Evolutionary conservation across 306 rosid species (phyloP).

Genomic region (Glycyrrhiza uralensis): DNA sequence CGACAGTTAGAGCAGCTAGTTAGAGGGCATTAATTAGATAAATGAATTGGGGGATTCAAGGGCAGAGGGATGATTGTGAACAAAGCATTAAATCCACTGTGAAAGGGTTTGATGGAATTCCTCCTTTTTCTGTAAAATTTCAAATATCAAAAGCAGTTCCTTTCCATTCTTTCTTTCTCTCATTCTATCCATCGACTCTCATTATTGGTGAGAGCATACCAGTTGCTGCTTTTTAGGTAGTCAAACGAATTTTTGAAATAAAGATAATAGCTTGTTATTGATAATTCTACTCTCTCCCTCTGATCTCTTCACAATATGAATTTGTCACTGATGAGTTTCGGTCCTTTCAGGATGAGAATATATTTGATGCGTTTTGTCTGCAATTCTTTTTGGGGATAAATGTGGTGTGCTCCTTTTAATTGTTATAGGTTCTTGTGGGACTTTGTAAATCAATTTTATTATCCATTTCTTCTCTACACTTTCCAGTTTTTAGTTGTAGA

Average conservation of each 20-base stretch:
- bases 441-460: neutral
- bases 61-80: neutral
- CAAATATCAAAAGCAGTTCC: neutral
- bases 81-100: neutral
- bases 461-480: neutral
- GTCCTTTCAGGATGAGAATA: constrained; percentile 8
- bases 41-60: neutral
- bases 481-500: neutral
- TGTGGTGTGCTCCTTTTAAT: neutral
- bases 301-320: neutral
- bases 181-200: neutral
- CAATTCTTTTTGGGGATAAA: neutral
- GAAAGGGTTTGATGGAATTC: neutral
- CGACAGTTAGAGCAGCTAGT: too few relatives aligned
- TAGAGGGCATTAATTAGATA: neutral
- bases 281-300: neutral
- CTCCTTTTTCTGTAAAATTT: neutral
- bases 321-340: neutral
- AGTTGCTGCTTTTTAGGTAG: neutral
- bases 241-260: neutral
- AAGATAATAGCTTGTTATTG: neutral
- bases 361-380: neutral
- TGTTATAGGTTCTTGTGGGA: neutral
- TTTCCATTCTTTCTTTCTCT: too few relatives aligned
- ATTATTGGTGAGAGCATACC: neutral